Base-by-base conservation (phyloP, 352 stramenopile genomes). In the Aphanomyces euteiches region DNA sequence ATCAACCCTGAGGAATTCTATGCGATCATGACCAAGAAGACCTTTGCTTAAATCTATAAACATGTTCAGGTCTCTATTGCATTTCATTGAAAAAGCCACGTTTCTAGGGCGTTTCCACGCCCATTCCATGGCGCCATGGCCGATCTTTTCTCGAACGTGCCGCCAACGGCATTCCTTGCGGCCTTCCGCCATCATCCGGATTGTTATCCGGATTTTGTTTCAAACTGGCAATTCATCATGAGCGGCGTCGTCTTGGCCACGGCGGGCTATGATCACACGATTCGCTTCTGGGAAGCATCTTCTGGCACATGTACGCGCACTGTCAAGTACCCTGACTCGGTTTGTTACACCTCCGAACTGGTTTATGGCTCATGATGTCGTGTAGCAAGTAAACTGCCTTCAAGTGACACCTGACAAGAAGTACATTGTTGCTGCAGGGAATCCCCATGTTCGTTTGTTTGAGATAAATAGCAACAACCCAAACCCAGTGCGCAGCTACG, bases 241-340 rank as follows among this genome's bases (percentile, higher is more conserved):
- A 79, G 84, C 8, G 83, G 84, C 65, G 97, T 99, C 4, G 96
- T 99, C 75, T 79, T 99, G 56, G 96, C 95, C 54, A 99, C 96
- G 10, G 96, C 92, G 43, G 96, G 96, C 10, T 99, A 98, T 76
- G 97, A 99, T 82, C 94, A 99, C 82, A 98, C 97, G 71, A 98
- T 99, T 74, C 85, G 96, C 72, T 99, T 99, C 84, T 99, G 97
- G 97, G 96, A 99, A 70, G 95, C 97, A 13, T 91, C 96, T 0
- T 97, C 87, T 13, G 95, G 96, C 38, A 96, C 95, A 28, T 99
- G 96, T 79, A 96, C 93, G 59, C 88, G 96, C 61, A 98, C 96
- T 5, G 83, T 99, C 71, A 96, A 97, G 71, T 99, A 97, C 82
- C 86, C 91, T 1, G 96, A 99, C 79, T 98, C 90, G 78, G 87